phyloP scores from a whole-genome alignment of 495 filamentous ascomycete genomes.

The Aspergillus conjunctus region DNA sequence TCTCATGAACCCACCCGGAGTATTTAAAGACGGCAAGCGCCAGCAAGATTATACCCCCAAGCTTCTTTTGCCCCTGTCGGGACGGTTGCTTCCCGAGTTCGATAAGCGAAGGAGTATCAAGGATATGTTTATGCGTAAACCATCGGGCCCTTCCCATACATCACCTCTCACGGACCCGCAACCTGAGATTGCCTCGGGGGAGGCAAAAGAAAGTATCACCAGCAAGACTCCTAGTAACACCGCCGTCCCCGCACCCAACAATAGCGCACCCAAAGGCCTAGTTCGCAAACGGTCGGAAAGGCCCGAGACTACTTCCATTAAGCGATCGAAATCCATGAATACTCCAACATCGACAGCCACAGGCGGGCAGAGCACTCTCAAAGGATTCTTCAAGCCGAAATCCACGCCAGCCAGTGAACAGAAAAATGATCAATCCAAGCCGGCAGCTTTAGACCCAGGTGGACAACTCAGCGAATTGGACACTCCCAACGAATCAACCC shows the following conservation, averaged over 20 bases:
- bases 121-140: constrained; percentile 82
- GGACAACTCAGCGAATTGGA: neutral
- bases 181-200: neutral
- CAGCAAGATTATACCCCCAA: constrained; percentile 66
- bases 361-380: constrained; percentile 73
- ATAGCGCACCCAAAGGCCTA: constrained; percentile 19
- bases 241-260: neutral
- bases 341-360: constrained; percentile 25
- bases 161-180: constrained; percentile 1
- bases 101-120: constrained; percentile 81
- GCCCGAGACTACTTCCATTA: constrained; percentile 31
- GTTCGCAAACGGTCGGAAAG: constrained; percentile 36
- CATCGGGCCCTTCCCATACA: constrained; percentile 26
- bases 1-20: constrained; percentile 76
- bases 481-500: neutral
- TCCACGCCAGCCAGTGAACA: constrained; percentile 2
- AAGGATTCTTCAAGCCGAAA: constrained; percentile 80
- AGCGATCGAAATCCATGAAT: constrained; percentile 51
- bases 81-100: constrained; percentile 84
- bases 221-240: neutral
- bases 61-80: constrained; percentile 72
- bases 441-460: no score
- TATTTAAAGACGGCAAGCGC: constrained; percentile 72
- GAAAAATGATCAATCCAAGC: neutral
- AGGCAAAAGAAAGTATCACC: constrained; percentile 7